phyloP scores from a whole-genome alignment of 2,329 filamentous ascomycete species.

The Elsinoe ampelina region DNA sequence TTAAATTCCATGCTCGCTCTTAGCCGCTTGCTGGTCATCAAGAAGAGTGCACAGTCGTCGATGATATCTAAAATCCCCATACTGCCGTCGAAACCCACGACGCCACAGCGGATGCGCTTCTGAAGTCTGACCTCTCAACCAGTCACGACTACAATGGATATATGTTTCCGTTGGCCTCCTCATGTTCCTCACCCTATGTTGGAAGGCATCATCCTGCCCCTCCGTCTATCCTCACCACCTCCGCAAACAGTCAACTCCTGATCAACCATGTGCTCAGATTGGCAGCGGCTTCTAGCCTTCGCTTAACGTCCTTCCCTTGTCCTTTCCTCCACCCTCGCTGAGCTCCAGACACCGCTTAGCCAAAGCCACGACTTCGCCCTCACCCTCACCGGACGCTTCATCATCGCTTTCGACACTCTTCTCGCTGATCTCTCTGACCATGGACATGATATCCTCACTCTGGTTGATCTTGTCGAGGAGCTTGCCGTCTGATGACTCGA shows the following conservation, averaged over 20 bases:
- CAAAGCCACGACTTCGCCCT: slow-evolving; percentile 84
- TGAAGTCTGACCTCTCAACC: not conserved
- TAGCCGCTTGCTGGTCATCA: slow-evolving; percentile 4
- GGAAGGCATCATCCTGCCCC: no score
- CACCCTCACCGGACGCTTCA: slow-evolving; percentile 84
- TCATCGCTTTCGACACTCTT: slow-evolving; percentile 80
- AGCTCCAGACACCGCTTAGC: slow-evolving; percentile 85
- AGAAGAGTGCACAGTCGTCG: slow-evolving; percentile 7
- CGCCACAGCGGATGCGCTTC: not conserved
- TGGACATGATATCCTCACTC: slow-evolving; percentile 81
- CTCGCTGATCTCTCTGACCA: slow-evolving; percentile 86
- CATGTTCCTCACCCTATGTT: not conserved
- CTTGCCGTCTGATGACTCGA: slow-evolving; percentile 87
- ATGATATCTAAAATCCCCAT: slow-evolving; percentile 7
- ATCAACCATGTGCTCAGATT: not conserved
- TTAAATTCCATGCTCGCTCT: slow-evolving; percentile 6
- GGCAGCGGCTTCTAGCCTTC: slow-evolving; percentile 50
- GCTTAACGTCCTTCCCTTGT: slow-evolving; percentile 63
- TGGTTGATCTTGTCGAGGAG: slow-evolving; percentile 83
- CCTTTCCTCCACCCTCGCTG: slow-evolving; percentile 11
- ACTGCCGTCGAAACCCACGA: not conserved
- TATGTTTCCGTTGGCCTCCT: not conserved
- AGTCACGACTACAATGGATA: not conserved
- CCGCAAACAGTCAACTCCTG: no score
- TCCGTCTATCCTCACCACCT: not conserved